A percentile compares a stretch with the other conserved stretches of the same genome.
These are phyloP conservation scores for Selaginella moellendorffii DNA, from an alignment of 75 land plant species.

Conservation along the genomic window DNA sequence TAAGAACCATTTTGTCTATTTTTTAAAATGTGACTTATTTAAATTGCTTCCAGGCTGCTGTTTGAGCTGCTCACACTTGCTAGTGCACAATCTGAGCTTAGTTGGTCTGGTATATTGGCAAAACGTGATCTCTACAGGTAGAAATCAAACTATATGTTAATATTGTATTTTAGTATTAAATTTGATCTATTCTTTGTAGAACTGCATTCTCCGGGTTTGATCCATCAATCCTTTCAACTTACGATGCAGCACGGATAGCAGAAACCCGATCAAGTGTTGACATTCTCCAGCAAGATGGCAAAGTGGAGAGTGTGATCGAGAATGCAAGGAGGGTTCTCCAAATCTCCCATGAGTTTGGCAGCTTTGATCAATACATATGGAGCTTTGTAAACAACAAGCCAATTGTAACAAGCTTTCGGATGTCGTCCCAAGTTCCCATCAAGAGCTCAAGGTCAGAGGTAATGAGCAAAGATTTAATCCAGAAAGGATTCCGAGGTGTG, in stretches of 20 bases:
- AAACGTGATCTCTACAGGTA: conserved; percentile 1
- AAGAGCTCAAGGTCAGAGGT: conserved; percentile 6
- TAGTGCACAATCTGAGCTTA: background rate
- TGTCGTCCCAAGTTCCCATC: background rate
- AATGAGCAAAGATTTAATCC: background rate
- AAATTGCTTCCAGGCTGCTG: background rate
- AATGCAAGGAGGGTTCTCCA: background rate
- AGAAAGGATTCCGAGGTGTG: conserved; percentile 10
- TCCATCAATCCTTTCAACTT: background rate
- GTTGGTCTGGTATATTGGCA: conserved; percentile 5
- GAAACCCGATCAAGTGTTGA: background rate
- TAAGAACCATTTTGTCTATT: background rate
- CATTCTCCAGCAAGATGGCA: conserved; percentile 10
- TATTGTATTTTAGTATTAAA: background rate
- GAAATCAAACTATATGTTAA: background rate
- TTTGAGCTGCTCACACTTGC: background rate
- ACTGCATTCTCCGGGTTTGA: conserved; percentile 1
- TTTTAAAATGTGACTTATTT: background rate
- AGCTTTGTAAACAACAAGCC: background rate
- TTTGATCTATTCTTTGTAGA: background rate
- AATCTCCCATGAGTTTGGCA: background rate
- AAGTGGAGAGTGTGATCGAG: conserved; percentile 2
- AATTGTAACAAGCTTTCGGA: conserved; percentile 2
- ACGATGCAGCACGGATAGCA: background rate
- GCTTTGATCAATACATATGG: background rate